Base-by-base conservation (phyloP, 225 moss, liverwort and hornwort species). In the Takakia lepidozioides region DNA sequence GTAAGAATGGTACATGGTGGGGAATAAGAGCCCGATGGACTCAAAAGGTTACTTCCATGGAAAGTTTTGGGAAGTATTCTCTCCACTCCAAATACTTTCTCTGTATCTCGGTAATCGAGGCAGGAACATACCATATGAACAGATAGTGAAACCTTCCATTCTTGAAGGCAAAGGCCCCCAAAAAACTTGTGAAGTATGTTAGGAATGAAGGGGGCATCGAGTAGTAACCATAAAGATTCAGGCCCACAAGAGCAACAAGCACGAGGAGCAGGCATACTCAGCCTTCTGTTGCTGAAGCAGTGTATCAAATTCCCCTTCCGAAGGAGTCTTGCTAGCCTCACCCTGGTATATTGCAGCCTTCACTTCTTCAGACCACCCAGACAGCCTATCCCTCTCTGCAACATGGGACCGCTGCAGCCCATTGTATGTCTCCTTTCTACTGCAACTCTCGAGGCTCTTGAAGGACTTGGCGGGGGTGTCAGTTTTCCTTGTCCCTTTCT, bases 291-390 rank as follows among this genome's bases (percentile, higher is more conserved):
- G 66, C 57, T 67, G 70, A 17, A 70, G 69, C 46, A 66, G 52
- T 51, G 45, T 61, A 35, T 79, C 65, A 43, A 73, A 76, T 25
- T 69, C 76, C 3, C 21, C 14, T 54, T 69, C 72, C 1, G 69
- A 56, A 11, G 38, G 28, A 4, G 29, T 4, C 49, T 15, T 58
- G 21, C 45, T 18, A 59, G 61, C 72, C 60, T 82, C 76, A 41
- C 72, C 77, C 38, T 69, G 27, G 54, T 29, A 66, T 3, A 82
- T 63, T 0, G 69, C 76, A 49, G 72, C 72, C 57, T 73, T 69
- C 38, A 82, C 69, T 58, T 72, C 69, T 26, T 82, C 81, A 15
- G 81, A 77, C 76, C 81, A 76, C 27, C 68, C 72, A 19, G 69
- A 69, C 19, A 72, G 45, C 48, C 81, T 62, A 17, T 70, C 73